A percentile compares a stretch with the other conserved stretches of the same genome.
Evolutionary conservation across 495 filamentous ascomycete species (phyloP).

Genomic region (Aspergillus funiculosus): DNA sequence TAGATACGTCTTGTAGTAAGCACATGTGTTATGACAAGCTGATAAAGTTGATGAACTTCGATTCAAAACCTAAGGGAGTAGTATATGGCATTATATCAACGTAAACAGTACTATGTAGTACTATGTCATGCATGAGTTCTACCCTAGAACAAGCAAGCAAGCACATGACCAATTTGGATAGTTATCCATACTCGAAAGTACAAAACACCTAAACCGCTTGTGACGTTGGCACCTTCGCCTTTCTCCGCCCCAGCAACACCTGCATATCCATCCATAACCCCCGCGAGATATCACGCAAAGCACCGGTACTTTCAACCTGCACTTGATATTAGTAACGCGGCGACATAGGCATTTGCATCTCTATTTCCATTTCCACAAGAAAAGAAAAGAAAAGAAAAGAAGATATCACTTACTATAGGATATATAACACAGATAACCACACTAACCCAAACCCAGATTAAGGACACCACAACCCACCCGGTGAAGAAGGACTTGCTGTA

Average conservation of each 20-base stretch:
- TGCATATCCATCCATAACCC: slow-evolving; percentile 23
- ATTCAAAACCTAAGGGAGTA: too few species aligned
- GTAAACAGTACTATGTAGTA: too few species aligned
- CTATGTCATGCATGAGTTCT: too few species aligned
- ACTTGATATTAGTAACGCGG: neutral
- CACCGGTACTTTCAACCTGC: slow-evolving; percentile 31
- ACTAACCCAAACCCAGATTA: slow-evolving; percentile 41
- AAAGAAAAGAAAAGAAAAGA: neutral
- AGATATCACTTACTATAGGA: too few species aligned
- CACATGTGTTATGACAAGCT: slow-evolving; percentile 34
- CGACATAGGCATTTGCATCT: too few species aligned
- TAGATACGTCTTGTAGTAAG: slow-evolving; percentile 30
- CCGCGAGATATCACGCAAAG: slow-evolving; percentile 22
- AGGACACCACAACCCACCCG: slow-evolving; percentile 40
- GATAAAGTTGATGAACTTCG: slow-evolving; percentile 27
- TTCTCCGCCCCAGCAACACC: slow-evolving; percentile 11
- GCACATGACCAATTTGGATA: too few species aligned
- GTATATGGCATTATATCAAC: too few species aligned
- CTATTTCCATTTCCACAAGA: neutral
- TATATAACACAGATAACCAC: slow-evolving; percentile 40
- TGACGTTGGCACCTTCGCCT: neutral
- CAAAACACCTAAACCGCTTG: neutral
- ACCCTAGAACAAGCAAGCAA: slow-evolving; percentile 5
- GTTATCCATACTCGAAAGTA: too few species aligned
- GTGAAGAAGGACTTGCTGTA: slow-evolving; percentile 35